Evolutionary conservation across 768 basidiomycete genomes (phyloP).

Genomic region (Hygrocybe coccinea): DNA sequence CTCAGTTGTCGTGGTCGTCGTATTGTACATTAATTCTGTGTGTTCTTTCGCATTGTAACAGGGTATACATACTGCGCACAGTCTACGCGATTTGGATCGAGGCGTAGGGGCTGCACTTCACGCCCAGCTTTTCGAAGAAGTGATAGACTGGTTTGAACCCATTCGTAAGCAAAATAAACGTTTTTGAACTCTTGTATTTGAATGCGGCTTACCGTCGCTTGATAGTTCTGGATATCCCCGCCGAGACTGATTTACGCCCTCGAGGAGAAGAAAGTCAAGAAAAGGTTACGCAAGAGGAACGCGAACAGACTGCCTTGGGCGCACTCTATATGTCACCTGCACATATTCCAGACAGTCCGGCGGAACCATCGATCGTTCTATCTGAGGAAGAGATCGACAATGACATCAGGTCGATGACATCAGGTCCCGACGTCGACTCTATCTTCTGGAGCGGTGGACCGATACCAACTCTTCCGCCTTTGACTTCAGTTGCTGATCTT

Average conservation of each 20-base stretch:
- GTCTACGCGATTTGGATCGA: conserved; percentile 79
- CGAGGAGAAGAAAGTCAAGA: conserved; percentile 70
- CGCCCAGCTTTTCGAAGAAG: conserved; percentile 78
- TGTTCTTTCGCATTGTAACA: conserved; percentile 39
- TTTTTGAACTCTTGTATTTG: conserved; percentile 4
- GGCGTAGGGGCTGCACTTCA: conserved; percentile 84
- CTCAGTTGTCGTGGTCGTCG: conserved; percentile 33
- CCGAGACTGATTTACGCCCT: conserved; percentile 46
- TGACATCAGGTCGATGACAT: conserved; percentile 59
- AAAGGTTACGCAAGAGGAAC: conserved; percentile 64
- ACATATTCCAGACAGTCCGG: conserved; percentile 75
- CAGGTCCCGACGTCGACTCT: conserved; percentile 61
- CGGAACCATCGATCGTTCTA: conserved; percentile 57
- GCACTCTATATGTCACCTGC: conserved; percentile 66
- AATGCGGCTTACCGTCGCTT: conserved; percentile 9
- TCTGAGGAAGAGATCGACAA: conserved; percentile 67
- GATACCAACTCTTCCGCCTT: conserved; percentile 24
- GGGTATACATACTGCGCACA: conserved; percentile 68
- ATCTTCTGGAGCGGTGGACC: conserved; percentile 57
- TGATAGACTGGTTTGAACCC: conserved; percentile 82
- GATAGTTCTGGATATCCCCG: conserved; percentile 60
- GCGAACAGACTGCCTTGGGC: conserved; percentile 71
- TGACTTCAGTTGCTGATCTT: conserved; percentile 61
- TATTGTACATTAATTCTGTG: conserved; percentile 50
- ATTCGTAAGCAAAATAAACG: conserved; percentile 52